A percentile compares a stretch with the other conserved stretches of the same genome.
These are phyloP conservation scores for Trichocladium uniseriatum DNA, from an alignment of 495 filamentous ascomycete genomes.

Conservation along the genomic window DNA sequence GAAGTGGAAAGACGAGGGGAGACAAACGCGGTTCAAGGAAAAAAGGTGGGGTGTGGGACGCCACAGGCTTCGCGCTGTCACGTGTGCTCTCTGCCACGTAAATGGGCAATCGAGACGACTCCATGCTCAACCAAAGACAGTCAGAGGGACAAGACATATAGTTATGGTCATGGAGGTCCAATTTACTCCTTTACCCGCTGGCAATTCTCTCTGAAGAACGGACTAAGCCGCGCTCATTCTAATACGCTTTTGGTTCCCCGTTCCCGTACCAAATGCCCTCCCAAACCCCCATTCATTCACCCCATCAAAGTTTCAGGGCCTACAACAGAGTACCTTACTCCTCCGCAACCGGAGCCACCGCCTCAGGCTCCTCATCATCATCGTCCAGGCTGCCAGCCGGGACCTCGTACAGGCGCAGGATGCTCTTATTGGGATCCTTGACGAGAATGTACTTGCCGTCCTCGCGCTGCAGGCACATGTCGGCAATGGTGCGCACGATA, in stretches of 20 bases:
- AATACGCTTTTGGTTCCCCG: background rate
- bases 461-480: conserved; percentile 68
- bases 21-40: background rate
- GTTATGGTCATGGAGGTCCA: background rate
- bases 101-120: too few relatives aligned
- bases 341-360: conserved; percentile 13
- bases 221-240: background rate
- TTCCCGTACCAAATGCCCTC: background rate
- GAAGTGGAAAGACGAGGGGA: background rate
- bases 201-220: too few relatives aligned
- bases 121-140: too few relatives aligned
- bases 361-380: conserved; percentile 32
- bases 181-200: too few relatives aligned
- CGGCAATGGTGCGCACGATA: conserved; percentile 93
- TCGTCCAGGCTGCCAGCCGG: conserved; percentile 77
- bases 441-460: conserved; percentile 66
- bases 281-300: too few relatives aligned
- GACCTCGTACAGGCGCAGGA: conserved; percentile 86
- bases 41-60: conserved; percentile 7
- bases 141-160: background rate
- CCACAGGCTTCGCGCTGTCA: conserved; percentile 9
- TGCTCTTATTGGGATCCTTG: conserved; percentile 92
- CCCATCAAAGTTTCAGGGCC: too few relatives aligned
- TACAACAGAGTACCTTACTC: background rate
- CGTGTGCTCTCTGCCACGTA: conserved; percentile 1